Evolutionary conservation across 2,329 filamentous ascomycete genomes (phyloP).

Genomic region (Myriosclerotinia curreyana): DNA sequence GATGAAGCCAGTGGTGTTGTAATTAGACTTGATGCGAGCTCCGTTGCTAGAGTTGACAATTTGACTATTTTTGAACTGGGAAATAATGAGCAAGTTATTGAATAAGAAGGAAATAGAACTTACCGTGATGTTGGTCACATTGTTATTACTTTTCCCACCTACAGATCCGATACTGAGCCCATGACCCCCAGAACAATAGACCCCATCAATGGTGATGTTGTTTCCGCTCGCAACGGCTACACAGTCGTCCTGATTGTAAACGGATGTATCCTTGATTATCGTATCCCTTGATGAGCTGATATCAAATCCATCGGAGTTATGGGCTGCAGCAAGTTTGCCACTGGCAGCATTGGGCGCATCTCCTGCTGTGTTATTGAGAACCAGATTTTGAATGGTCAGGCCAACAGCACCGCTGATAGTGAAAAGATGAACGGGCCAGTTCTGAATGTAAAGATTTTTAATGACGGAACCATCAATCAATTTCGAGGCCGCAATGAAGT

Average conservation of each 20-base stretch:
- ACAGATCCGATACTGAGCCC: conserved; percentile 40
- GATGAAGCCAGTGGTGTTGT: conserved; percentile 42
- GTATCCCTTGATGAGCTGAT: conserved; percentile 46
- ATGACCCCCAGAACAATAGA: conserved; percentile 38
- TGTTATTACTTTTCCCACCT: conserved; percentile 40
- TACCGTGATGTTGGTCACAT: conserved; percentile 40
- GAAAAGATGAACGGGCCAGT: conserved; percentile 54
- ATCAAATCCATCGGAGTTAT: conserved; percentile 56
- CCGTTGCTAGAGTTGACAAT: conserved; percentile 39
- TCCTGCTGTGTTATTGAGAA: conserved; percentile 56
- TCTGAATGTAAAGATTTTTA: conserved; percentile 49
- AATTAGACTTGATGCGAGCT: conserved; percentile 44
- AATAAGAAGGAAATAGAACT: conserved; percentile 5
- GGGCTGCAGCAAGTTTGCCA: conserved; percentile 32
- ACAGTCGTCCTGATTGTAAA: conserved; percentile 39
- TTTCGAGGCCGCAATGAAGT: conserved; percentile 51
- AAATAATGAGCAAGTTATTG: background rate
- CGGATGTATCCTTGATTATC: conserved; percentile 38
- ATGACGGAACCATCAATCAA: conserved; percentile 50
- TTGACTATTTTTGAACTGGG: conserved; percentile 36
- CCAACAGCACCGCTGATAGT: conserved; percentile 44
- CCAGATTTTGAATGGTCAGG: conserved; percentile 49
- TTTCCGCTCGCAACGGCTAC: conserved; percentile 39
- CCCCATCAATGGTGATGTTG: conserved; percentile 36
- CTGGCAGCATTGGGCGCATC: conserved; percentile 42